phyloP scores from a whole-genome alignment of 2,329 filamentous ascomycete genomes.

The Diaporthe helianthi region DNA sequence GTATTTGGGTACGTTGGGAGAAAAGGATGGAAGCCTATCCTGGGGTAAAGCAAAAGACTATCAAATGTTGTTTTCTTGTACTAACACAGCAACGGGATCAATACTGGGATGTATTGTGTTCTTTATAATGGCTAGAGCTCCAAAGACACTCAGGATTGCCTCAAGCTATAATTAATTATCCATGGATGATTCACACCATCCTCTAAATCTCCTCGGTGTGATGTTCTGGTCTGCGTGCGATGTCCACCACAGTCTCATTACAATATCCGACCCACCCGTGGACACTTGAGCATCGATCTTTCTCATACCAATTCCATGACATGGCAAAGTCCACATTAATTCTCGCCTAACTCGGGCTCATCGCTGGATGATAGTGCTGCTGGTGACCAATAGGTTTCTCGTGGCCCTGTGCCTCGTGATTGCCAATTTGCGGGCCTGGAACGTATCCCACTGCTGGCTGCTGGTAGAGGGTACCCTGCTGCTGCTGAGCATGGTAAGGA shows the following conservation, averaged over 20 bases:
- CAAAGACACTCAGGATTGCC: background rate
- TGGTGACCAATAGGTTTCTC: slow-evolving; percentile 24
- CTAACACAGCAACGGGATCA: background rate
- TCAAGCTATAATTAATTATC: no score
- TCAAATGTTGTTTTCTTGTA: no score
- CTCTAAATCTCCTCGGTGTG: background rate
- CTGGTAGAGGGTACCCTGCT: slow-evolving; percentile 23
- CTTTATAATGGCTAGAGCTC: no score
- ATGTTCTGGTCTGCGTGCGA: background rate
- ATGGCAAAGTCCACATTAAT: background rate
- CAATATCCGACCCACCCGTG: background rate
- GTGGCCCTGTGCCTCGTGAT: slow-evolving; percentile 28
- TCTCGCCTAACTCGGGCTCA: background rate
- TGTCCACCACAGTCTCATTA: background rate
- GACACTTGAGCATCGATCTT: no score
- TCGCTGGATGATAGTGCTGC: slow-evolving; percentile 27
- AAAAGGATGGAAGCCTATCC: slow-evolving; percentile 63
- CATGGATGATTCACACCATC: no score
- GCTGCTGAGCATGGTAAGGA: slow-evolving; percentile 23
- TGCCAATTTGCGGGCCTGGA: slow-evolving; percentile 24
- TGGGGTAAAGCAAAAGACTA: slow-evolving; percentile 43
- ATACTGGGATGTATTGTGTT: no score
- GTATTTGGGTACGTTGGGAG: slow-evolving; percentile 63
- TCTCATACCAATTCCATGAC: no score
- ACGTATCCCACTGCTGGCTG: background rate